Base-by-base conservation (phyloP, 2,329 filamentous ascomycete genomes). In the Capronia coronata region DNA sequence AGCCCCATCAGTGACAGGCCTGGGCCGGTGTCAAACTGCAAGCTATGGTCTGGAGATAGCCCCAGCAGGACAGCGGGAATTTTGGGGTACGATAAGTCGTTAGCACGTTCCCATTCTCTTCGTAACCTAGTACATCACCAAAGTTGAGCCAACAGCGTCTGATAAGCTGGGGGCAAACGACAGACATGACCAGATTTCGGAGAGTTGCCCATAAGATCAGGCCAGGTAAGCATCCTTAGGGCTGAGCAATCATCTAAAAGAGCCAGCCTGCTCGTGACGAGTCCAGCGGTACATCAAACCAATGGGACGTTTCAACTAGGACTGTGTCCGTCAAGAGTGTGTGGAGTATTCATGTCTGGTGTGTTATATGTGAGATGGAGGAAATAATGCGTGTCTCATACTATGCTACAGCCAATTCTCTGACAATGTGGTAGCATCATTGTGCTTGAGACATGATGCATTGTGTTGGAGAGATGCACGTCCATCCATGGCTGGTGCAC, bases 21-120 rank as follows among this genome's bases (percentile, higher is more conserved):
- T 21, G 14, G 42, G 10, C 43, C 46, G 42, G 46, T 52, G 52
- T 49, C 42, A 49, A 37, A 44, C 43, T 37, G 40, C 38, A 45
- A 32, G 23, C 38, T 21, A 43, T 27, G 45, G 32, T 37, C 29
- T 48, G 21, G 37, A 52, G 42, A 34, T 38, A 16, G 35, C 35
- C 32, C 22, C 47, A 35, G 46, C 21, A 14, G 35, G 44, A 42
- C 21, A n/a, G 27, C 14, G 35, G 43, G n/a, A n/a, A n/a, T n/a
- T n/a, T n/a, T n/a, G n/a, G n/a, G n/a, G n/a, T n/a, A n/a, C n/a
- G n/a, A n/a, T n/a, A n/a, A n/a, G n/a, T n/a, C n/a, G n/a, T n/a
- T n/a, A n/a, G n/a, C n/a, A n/a, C n/a, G n/a, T n/a, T n/a, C n/a
- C n/a, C n/a, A n/a, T n/a, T n/a, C n/a, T n/a, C n/a, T n/a, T n/a